Conservation (phyloP, 2,329 filamentous ascomycete species). For the Byssoonygena ceratinophila region DNA sequence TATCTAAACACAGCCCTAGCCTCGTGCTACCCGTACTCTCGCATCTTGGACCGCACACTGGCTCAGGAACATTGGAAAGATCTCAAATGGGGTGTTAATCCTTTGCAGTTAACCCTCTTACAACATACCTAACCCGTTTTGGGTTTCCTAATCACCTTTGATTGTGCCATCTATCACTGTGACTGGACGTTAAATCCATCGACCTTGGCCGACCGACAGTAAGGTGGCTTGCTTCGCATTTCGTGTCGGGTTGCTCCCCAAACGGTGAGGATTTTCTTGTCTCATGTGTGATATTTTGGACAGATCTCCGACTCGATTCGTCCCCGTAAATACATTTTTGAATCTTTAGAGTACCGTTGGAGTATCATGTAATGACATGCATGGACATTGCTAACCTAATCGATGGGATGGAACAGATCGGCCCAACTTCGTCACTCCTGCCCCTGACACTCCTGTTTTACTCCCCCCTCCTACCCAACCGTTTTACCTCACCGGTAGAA, state of each 20-base stretch:
- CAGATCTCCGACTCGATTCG: neutral
- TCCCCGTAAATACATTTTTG: neutral
- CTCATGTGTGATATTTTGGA: constrained; percentile 1
- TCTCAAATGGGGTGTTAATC: neutral
- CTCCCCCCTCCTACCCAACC: neutral
- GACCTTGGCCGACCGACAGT: neutral
- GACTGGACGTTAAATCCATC: neutral
- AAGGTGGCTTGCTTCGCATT: neutral
- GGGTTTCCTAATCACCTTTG: neutral
- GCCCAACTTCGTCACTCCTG: neutral
- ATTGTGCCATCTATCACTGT: neutral
- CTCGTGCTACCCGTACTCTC: neutral
- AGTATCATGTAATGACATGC: neutral
- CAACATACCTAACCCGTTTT: neutral
- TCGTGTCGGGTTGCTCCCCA: neutral
- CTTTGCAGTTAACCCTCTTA: constrained; percentile 3
- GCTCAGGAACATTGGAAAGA: neutral
- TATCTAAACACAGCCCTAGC: neutral
- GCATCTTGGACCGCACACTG: neutral
- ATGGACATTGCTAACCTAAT: constrained; percentile 9
- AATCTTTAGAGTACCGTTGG: neutral
- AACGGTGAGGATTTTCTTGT: constrained; percentile 3
- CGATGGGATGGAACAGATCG: constrained; percentile 6
- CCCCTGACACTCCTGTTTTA: neutral
- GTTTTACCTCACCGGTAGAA: constrained; percentile 5